Evolutionary conservation across 306 rosid genomes (phyloP), one percentile per base, ranked within the genome.

Genomic region (Benincasa hispida): DNA sequence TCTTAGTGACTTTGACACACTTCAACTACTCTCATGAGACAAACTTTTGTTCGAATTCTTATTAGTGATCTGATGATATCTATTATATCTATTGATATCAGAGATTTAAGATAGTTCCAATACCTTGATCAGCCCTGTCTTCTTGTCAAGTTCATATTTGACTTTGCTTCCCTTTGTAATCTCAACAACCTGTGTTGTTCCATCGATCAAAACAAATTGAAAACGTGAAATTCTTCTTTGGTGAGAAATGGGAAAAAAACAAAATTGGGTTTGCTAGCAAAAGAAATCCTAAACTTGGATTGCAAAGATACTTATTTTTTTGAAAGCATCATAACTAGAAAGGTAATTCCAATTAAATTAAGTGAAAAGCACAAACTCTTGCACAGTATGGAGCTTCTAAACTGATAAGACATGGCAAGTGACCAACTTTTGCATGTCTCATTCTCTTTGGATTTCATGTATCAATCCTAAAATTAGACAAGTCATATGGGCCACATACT

Each of bases 111-210:
- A 59, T 25, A 9, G 18, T 67, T 54, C 56, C 61, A 76, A 37
- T 63, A 93, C 98, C 97, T 91, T 93, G 47, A 93, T 93, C 18
- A 93, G 72, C 79, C 98, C 98, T n/a, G 97, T 93, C 82, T 91
- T 93, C 84, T 93, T 93, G 90, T 91, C 97, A 76, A 93, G 98
- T 82, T 93, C 98, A 58, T 91, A 93, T 72, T 93, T 93, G 78
- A 93, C 98, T 82, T 93, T 93, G 83, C 98, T 93, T 87, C 98
- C 98, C 81, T 90, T 90, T 11, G 91, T 70, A 80, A 93, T 93
- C 85, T 93, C 97, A 82, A 93, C 96, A 82, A 91, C 98, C 98
- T 93, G 83, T 37, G 76, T 24, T 73, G 82, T 45, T 81, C 60
- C 75, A 82, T 75, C 35, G 50, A 79, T 63, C 59, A 80, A 77